Base-by-base conservation (phyloP, 257 asterid genomes). In the Petunia axillaris region DNA sequence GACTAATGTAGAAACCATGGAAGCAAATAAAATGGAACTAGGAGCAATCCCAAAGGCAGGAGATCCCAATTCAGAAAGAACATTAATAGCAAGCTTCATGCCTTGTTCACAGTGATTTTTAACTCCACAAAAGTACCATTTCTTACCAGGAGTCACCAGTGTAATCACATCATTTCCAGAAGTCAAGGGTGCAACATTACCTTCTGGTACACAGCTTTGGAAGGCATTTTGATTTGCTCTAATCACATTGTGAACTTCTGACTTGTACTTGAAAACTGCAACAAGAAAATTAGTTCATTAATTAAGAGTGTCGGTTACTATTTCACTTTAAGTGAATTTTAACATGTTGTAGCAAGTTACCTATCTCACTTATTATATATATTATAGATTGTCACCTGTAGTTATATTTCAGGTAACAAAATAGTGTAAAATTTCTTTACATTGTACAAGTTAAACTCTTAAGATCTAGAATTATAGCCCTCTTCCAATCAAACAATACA, bases 41-140 rank as follows among this genome's bases (percentile, higher is more conserved):
- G 50, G 50, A 44, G 6, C 6, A 44, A 44, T 44, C 50, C 8
- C 3, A 46, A 9, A 46, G 8, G 52, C 52, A 1, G 83, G 55
- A 52, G 83, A 79, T 4, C 78, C 85, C 11, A 48, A 50, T 48
- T 14, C 11, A 2, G 75, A 9, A 10, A 67, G 50, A n/a, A 87
- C 89, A 36, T 50, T 84, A 67, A 85, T 81, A n/a, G 14, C 64
- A 37, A 88, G 79, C 54, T 75, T 82, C 89, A 88, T 84, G 25
- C 83, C 86, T 1, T 6, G 36, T 5, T 39, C 44, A 53, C 91
- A 88, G 6, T 88, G 91, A 5, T 57, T 16, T 2, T 39, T 60
- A 11, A 83, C 13, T 7, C 88, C 84, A 15, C 87, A 86, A 36
- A 88, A 84, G 77, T 88, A 88, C 91, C 91, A 88, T 77, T 82